Evolutionary conservation across 345 rosid species (phyloP), one percentile per base, ranked within the genome.

Genomic region (Carallia brachiata): DNA sequence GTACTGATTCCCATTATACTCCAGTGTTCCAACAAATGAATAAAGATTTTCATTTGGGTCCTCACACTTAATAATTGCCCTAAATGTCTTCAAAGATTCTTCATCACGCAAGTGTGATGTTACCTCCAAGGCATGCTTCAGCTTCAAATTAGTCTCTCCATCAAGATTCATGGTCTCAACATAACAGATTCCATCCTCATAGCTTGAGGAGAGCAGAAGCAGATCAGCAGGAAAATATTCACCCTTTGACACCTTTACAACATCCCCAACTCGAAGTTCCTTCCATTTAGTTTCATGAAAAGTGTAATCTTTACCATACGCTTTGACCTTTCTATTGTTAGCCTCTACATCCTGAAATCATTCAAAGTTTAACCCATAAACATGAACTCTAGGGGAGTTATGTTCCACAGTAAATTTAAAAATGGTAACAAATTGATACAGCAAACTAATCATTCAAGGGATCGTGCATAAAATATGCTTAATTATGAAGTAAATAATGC

Each of bases 141-240:
- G 67, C 75, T 94, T 94, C 79, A 94, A 61, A 63, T 90, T 90
- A 32, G 93, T 94, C 83, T 94, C 98, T 5, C 98, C 98, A 69
- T 94, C 98, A 50, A 94, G 96, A 70, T 91, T 91, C 97, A 82
- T 86, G 15, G 98, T 91, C 61, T 94, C 98, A 28, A 91, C 97
- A 73, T 94, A 94, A 70, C 97, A 91, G 65, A 90, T 71, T 30
- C 92, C 97, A 74, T 94, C 97, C 31, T 77, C 96, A 36, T 82
- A 75, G 81, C 78, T 86, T 53, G 97, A 94, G 5, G 98, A 94
- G 58, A 94, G 85, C 52, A 94, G 81, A 75, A 91, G 86, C 79
- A 94, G 76, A 80, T 94, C 97, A 59, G 98, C 96, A 48, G 98
- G 97, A 70, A 94, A 91, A n/a, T 87, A 90, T 52, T 89, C 88